Evolutionary conservation across 176 grass and related monocot genomes (phyloP), one percentile per base, ranked within the genome.

Genomic region (Chrysopogon serrulatus): DNA sequence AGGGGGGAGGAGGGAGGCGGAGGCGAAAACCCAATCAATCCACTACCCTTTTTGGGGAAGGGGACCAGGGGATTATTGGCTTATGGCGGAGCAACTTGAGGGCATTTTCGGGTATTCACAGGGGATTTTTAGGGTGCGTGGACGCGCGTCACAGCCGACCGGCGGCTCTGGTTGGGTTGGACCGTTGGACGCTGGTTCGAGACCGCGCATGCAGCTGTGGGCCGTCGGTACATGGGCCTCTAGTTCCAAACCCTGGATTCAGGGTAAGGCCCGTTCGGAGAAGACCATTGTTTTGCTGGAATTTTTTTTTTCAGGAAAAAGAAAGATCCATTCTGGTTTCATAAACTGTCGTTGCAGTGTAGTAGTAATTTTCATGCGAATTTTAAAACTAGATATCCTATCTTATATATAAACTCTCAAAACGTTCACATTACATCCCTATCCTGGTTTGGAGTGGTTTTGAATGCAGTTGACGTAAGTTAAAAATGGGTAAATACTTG

Each of bases 21-120:
- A 31, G 60, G 60, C 27, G 60, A 31, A 62, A 21, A 21, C 48
- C 79, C 65, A 71, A 82, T 71, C 65, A 71, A 82, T 71, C 79
- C 65, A 34, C 34, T 71, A 26, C 15, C 34, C 17, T 5, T 42
- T 62, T 62, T 26, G 36, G 53, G 32, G 30, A 23, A 73, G 3
- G 71, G 70, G 43, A 73, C 72, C 45, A 51, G 44, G 69, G 24
- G 39, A 32, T 42, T n/a, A n/a, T n/a, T n/a, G n/a, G n/a, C n/a
- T n/a, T 39, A 39, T 68, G 3, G 77, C 6, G 2, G 30, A 80
- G 43, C 78, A 80, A 53, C 64, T 2, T 18, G 65, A 40, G 79
- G 79, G 79, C 21, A 70, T 6, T 41, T 40, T 0, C n/a, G 79
- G 79, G 51, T 15, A 21, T 56, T 70, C 78, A 12, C 32, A 37